Evolutionary conservation across 2,329 filamentous ascomycete species (phyloP).

Genomic region (Aspergillus ochraceoroseus): DNA sequence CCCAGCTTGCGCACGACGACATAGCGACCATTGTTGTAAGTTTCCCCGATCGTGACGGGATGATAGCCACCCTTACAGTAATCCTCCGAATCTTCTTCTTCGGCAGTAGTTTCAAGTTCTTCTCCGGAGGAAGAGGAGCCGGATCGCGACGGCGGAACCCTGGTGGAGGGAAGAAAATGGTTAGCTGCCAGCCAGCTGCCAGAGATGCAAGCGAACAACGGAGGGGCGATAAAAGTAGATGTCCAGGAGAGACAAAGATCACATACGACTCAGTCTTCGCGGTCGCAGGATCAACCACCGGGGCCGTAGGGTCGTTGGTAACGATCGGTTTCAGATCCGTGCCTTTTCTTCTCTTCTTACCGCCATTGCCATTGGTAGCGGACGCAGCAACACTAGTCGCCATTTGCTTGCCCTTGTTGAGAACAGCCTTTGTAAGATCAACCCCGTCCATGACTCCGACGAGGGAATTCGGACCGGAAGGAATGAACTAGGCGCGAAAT

Average conservation of each 20-base stretch:
- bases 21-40: constrained; percentile 97
- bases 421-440: constrained; percentile 60
- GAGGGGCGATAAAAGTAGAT: constrained; percentile 2
- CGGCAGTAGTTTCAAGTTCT: constrained; percentile 86
- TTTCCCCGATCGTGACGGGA: constrained; percentile 87
- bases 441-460: constrained; percentile 56
- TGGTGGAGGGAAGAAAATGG: constrained; percentile 36
- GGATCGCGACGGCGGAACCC: constrained; percentile 62
- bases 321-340: constrained; percentile 62
- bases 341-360: constrained; percentile 63
- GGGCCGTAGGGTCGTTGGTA: constrained; percentile 53
- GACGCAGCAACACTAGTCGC: constrained; percentile 44
- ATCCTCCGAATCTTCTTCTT: constrained; percentile 98
- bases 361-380: constrained; percentile 52
- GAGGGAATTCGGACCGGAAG: constrained; percentile 12
- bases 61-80: constrained; percentile 99
- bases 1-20: constrained; percentile 93
- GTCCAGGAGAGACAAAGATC: constrained; percentile 12
- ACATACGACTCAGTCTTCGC: constrained; percentile 46
- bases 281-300: constrained; percentile 39
- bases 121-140: constrained; percentile 73
- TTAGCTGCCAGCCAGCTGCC: neutral
- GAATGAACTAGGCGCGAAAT: constrained; percentile 3
- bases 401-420: constrained; percentile 63
- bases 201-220: neutral